Evolutionary conservation across 768 basidiomycete species (phyloP).

Genomic region (Tylopilus balloui): DNA sequence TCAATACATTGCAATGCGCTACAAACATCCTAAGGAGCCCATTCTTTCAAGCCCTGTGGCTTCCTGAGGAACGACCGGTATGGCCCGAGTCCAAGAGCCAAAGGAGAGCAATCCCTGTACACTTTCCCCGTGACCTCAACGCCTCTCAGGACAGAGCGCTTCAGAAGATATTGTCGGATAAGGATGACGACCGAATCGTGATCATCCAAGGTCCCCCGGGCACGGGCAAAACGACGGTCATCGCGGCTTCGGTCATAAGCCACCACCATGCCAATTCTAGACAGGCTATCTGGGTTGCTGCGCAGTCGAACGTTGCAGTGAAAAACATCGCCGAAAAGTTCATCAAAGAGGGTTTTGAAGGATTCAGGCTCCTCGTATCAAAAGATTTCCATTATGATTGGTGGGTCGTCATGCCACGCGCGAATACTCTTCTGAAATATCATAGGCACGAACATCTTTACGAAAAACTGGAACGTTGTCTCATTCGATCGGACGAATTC

Average conservation of each 20-base stretch:
- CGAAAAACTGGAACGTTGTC: slow-evolving; percentile 24
- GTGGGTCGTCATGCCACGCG: slow-evolving; percentile 22
- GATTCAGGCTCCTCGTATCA: slow-evolving; percentile 43
- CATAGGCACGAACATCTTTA: slow-evolving; percentile 52
- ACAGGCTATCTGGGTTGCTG: slow-evolving; percentile 37
- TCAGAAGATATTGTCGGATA: slow-evolving; percentile 27
- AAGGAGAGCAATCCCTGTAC: background rate
- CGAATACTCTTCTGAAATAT: background rate
- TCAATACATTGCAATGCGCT: slow-evolving; percentile 16
- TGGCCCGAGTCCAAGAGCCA: slow-evolving; percentile 14
- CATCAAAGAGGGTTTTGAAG: slow-evolving; percentile 25
- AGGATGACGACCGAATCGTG: slow-evolving; percentile 20
- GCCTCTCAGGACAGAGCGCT: slow-evolving; percentile 28
- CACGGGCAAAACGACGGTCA: slow-evolving; percentile 44
- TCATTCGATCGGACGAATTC: slow-evolving; percentile 39
- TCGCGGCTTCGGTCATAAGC: slow-evolving; percentile 34
- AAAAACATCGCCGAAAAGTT: slow-evolving; percentile 52
- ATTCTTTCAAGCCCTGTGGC: slow-evolving; percentile 29
- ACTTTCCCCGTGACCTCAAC: slow-evolving; percentile 18
- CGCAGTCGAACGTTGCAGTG: slow-evolving; percentile 49
- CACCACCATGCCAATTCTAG: slow-evolving; percentile 5
- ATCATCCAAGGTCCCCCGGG: slow-evolving; percentile 38
- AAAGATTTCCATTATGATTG: slow-evolving; percentile 45
- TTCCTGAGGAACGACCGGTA: slow-evolving; percentile 11
- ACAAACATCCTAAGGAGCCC: slow-evolving; percentile 18